Conservation (phyloP, 202 grass and related monocot species). For the Alloteropsis angusta region DNA sequence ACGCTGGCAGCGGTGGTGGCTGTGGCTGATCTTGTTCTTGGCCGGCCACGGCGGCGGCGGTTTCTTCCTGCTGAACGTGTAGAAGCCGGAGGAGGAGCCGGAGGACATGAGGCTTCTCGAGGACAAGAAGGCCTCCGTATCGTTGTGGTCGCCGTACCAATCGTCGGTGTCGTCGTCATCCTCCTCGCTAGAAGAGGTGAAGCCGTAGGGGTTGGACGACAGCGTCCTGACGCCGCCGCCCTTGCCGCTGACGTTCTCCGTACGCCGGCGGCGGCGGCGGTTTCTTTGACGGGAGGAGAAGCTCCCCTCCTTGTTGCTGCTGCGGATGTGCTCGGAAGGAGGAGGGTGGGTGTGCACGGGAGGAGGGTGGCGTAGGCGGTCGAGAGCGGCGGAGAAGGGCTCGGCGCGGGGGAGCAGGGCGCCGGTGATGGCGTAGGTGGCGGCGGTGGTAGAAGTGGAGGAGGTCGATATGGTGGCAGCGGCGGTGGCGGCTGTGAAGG, state of each 20-base stretch:
- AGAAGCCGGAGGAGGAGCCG: constrained; percentile 54
- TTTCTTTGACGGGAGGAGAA: neutral
- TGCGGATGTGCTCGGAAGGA: too few relatives aligned
- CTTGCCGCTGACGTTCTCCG: neutral
- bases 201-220: constrained; percentile 30
- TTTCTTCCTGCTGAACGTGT: neutral
- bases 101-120: constrained; percentile 47
- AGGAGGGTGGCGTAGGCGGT: neutral
- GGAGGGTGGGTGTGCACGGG: neutral
- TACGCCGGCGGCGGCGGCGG: neutral
- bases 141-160: neutral
- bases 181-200: constrained; percentile 39
- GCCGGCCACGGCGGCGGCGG: neutral
- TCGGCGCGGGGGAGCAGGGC: neutral
- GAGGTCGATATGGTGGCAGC: neutral
- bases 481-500: neutral
- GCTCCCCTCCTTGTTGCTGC: neutral
- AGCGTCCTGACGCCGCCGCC: neutral
- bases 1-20: neutral
- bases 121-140: constrained; percentile 44
- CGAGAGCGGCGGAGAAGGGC: constrained; percentile 15
- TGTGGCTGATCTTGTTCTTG: neutral
- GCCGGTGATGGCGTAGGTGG: neutral
- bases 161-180: neutral
- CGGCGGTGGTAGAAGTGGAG: neutral